Base-by-base conservation (phyloP, 352 stramenopile genomes). In the Plasmopara viticola region DNA sequence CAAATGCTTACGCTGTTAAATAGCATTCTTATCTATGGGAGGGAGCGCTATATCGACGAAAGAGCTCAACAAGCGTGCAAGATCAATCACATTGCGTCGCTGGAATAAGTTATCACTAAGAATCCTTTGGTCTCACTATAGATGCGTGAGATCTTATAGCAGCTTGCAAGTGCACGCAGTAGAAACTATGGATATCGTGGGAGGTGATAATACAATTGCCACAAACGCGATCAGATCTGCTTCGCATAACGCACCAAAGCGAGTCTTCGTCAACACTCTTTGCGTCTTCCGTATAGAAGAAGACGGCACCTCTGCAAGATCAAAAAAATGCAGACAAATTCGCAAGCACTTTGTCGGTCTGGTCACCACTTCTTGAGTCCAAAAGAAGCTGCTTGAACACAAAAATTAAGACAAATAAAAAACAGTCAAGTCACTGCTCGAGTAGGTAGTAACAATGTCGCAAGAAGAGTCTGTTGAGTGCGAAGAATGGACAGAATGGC, bases 81-180 rank as follows among this genome's bases (percentile, higher is more conserved):
- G 66, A 51, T 93, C 78, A 38, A 93, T 52, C 49, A 50, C 59
- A 18, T 84, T 62, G 25, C 70, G 63, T 6, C 79, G 74, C 51
- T 87, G 76, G 55, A 84, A 74, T 4, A 93, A 61, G 90, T 86
- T 39, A 90, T 79, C 42, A 93, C 74, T 15, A 90, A 58, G 44
- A 90, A 93, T 30, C 70, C 87, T 64, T 93, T 93, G n/a, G 77
- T 78, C 34, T 90, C 66, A 20, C 70, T 55, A 42, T 74, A 55
- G 9, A 93, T 75, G 14, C 61, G 47, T n/a, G 56, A 15, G 48
- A 72, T 88, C 56, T 93, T 90, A 60, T 79, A 90, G 58, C 79
- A 90, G 30, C 72, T 82, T 17, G 83, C 67, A 20, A 93, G 63
- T 5, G 74, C 78, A 43, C 78, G 78, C n/a, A 93, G 46, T 25